Evolutionary conservation across 164 flowering plant genomes (phyloP).

Genomic region (Tinospora cordifolia): DNA sequence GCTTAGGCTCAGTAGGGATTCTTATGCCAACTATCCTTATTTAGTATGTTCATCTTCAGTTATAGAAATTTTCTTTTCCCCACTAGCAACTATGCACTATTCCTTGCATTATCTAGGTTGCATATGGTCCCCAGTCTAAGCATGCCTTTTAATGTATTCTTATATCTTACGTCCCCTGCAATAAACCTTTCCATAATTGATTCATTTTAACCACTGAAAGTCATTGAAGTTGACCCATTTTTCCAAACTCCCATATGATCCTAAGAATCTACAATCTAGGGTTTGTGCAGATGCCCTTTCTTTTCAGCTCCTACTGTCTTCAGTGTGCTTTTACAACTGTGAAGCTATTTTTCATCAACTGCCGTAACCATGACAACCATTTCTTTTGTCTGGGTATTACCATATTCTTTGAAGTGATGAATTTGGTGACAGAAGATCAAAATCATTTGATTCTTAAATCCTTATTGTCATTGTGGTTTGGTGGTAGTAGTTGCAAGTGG

Average conservation of each 20-base stretch:
- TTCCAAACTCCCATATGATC: too few species aligned
- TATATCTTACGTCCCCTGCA: background rate
- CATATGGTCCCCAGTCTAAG: background rate
- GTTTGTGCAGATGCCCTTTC: background rate
- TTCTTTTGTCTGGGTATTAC: background rate
- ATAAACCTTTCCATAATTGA: background rate
- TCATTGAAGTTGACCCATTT: background rate
- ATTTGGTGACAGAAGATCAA: background rate
- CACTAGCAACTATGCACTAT: background rate
- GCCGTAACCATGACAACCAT: too few species aligned
- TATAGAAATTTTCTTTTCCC: background rate
- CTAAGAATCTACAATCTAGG: background rate
- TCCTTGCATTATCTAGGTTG: background rate
- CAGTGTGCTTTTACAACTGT: background rate
- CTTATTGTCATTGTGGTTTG: too few species aligned
- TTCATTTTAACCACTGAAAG: background rate
- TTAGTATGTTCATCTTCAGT: background rate
- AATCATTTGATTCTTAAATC: background rate
- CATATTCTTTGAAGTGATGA: background rate
- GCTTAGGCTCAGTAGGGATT: background rate
- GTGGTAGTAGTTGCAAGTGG: too few species aligned
- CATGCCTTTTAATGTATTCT: background rate
- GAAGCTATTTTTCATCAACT: background rate
- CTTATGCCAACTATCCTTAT: background rate
- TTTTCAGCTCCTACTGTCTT: background rate